Evolutionary conservation across 768 basidiomycete species (phyloP).

Genomic region (Russula sp.): DNA sequence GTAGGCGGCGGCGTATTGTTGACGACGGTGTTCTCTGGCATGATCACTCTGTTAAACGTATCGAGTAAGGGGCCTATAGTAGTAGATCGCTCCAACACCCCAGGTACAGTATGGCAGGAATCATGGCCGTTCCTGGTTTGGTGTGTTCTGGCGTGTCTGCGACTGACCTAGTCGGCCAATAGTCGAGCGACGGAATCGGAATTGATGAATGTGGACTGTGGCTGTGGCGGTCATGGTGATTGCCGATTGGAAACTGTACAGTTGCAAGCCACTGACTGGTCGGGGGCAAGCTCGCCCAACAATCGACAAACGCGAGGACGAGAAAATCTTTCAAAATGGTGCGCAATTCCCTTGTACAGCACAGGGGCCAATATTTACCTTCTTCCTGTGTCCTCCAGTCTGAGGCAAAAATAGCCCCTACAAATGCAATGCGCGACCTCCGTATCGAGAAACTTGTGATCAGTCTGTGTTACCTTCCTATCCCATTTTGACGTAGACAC

Average conservation of each 20-base stretch:
- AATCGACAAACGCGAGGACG: neutral
- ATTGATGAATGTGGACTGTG: neutral
- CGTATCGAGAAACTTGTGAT: constrained; percentile 13
- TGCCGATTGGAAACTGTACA: neutral
- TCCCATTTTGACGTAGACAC: constrained; percentile 66
- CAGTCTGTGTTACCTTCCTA: neutral
- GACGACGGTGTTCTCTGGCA: constrained; percentile 5
- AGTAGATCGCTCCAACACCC: too few species aligned
- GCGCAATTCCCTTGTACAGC: neutral
- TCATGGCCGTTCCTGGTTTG: too few species aligned
- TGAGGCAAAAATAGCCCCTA: constrained; percentile 81
- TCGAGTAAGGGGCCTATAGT: too few species aligned
- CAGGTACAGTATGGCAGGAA: too few species aligned
- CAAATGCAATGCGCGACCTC: constrained; percentile 50
- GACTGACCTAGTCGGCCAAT: too few species aligned
- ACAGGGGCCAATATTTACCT: neutral
- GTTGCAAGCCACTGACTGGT: neutral
- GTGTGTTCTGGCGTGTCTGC: too few species aligned
- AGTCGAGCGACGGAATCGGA: too few species aligned
- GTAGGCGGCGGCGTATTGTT: neutral
- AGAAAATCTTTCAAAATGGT: constrained; percentile 8
- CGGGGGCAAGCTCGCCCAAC: neutral
- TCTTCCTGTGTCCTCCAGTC: constrained; percentile 42
- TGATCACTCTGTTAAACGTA: neutral
- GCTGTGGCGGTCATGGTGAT: neutral